Base-by-base conservation (phyloP, 1,139 yeast species). In the Yamadazyma mexicana region DNA sequence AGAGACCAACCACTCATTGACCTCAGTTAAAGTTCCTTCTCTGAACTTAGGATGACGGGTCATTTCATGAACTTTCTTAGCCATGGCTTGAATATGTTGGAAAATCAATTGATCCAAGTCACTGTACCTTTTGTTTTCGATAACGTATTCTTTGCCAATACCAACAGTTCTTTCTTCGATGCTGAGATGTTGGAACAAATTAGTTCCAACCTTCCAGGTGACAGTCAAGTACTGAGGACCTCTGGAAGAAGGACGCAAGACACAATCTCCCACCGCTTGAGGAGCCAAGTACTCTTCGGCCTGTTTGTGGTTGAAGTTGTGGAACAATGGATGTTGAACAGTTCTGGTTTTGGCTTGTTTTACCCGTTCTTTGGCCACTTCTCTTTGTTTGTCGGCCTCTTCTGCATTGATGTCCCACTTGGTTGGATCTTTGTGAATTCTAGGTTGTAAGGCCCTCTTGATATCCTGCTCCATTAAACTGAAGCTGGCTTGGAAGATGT, bases 201-300 rank as follows among this genome's bases (percentile, higher is more conserved):
- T 86, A 55, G 87, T 92, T 44, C 88, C 92, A 29, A 94, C 91
- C 59, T 92, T 92, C 98, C 98, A 92, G 0, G 99, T 92, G 30
- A 91, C 85, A 2, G 96, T 91, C 52, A 92, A 75, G 61, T 81
- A 96, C 49, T 87, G 86, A 32, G 79, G 75, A 26, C 98, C 98
- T 46, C 83, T 81, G 6, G 96, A 87, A 1, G 97, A 89, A 9
- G 98, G 98, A 51, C 99, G 79, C 42, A 92, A 87, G 24, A 94
- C 95, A 65, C 89, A 79, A 54, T 88, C 96, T 37, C 99, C 99
- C 44, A 91, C 83, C 34, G 83, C 79, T 60, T 86, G 79, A 12
- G 96, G 87, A 10, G 97, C 96, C 55, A 92, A 73, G 54, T 76
- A 91, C 54, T 87, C 95, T 62, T 92, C 98, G 0, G 99, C 98